Evolutionary conservation across 1,284 basidiomycete genomes (phyloP).

Genomic region (Trichosporon faecale): DNA sequence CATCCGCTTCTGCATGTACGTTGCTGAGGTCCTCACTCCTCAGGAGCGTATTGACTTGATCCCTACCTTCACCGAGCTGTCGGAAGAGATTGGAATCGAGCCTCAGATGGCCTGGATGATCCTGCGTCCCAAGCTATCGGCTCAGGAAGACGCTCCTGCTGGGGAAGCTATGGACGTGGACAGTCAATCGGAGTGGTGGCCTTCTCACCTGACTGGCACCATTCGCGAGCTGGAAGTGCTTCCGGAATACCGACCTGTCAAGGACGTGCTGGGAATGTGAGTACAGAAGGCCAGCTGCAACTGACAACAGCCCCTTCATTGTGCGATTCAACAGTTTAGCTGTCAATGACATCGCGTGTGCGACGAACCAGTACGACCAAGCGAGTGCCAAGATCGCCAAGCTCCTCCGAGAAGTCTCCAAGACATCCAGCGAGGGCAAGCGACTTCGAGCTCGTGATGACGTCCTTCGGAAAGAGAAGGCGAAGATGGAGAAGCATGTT

Average conservation of each 20-base stretch:
- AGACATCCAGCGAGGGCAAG: slow-evolving; percentile 25
- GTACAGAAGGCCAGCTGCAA: neutral
- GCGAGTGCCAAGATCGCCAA: slow-evolving; percentile 49
- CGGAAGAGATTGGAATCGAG: slow-evolving; percentile 69
- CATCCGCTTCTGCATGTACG: slow-evolving; percentile 58
- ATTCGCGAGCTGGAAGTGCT: slow-evolving; percentile 4
- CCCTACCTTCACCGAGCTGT: slow-evolving; percentile 69
- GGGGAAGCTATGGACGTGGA: slow-evolving; percentile 22
- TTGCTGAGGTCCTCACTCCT: slow-evolving; percentile 49
- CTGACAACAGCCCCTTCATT: slow-evolving; percentile 63
- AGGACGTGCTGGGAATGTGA: slow-evolving; percentile 29
- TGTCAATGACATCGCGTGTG: slow-evolving; percentile 78
- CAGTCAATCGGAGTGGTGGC: slow-evolving; percentile 33
- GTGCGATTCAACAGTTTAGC: slow-evolving; percentile 92
- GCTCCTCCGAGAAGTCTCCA: slow-evolving; percentile 45
- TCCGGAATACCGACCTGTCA: slow-evolving; percentile 31
- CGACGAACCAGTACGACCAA: slow-evolving; percentile 51
- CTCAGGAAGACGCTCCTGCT: slow-evolving; percentile 39
- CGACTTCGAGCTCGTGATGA: slow-evolving; percentile 33
- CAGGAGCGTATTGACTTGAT: slow-evolving; percentile 51
- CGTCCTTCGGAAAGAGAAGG: slow-evolving; percentile 38
- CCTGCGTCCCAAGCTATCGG: slow-evolving; percentile 73
- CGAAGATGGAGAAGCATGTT: slow-evolving; percentile 45
- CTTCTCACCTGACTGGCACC: slow-evolving; percentile 11
- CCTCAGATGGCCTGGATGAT: slow-evolving; percentile 87